These are phyloP conservation scores for Cichorium intybus DNA, from an alignment of 140 eudicot genomes.

Conservation along the genomic window DNA sequence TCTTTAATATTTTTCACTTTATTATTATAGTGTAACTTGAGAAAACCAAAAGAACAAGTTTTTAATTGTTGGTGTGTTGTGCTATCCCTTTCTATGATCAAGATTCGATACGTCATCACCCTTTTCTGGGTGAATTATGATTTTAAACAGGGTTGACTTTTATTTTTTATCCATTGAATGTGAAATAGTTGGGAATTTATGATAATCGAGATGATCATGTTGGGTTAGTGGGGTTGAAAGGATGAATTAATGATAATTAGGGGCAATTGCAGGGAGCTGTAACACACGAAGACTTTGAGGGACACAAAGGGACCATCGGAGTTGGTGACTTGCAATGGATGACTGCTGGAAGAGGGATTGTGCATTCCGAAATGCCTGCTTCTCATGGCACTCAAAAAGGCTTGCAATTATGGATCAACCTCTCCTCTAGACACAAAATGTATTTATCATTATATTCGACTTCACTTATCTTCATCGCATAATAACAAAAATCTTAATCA, in stretches of 20 bases:
- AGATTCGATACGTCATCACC: background rate
- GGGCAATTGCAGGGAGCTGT: conserved; percentile 59
- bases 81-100: background rate
- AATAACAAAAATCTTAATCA: background rate
- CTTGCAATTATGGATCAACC: conserved; percentile 84
- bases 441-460: conserved; percentile 14
- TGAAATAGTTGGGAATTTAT: conserved; percentile 4
- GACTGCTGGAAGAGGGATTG: conserved; percentile 96
- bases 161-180: background rate
- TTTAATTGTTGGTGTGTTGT: conserved; percentile 1
- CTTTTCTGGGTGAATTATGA: conserved; percentile 8
- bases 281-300: conserved; percentile 86
- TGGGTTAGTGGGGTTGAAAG: conserved; percentile 17
- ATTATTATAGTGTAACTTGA: background rate
- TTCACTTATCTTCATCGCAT: background rate
- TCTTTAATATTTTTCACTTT: conserved; percentile 16
- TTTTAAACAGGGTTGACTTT: conserved; percentile 15
- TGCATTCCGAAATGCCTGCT: conserved; percentile 95
- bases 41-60: background rate
- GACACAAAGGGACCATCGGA: conserved; percentile 76
- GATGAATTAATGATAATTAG: conserved; percentile 15
- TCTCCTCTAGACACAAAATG: conserved; percentile 76
- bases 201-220: conserved; percentile 8
- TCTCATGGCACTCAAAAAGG: conserved; percentile 75
- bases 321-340: conserved; percentile 91